A percentile compares a stretch with the other conserved stretches of the same genome.
phyloP scores from a whole-genome alignment of 2,329 filamentous ascomycete genomes.

The Aureobasidium pullulans region DNA sequence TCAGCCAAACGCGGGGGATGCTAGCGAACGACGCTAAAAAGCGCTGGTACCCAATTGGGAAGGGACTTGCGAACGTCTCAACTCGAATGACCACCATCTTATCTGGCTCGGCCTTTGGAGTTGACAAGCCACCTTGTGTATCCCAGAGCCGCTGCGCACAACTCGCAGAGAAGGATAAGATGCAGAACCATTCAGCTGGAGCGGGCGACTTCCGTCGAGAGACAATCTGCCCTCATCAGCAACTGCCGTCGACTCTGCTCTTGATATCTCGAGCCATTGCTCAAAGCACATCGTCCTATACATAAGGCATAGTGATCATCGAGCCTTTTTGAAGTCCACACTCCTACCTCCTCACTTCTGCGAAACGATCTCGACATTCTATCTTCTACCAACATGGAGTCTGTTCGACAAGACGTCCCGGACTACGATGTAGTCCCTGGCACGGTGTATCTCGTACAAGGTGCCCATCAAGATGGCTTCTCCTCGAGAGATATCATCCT shows the following conservation, averaged over 20 bases:
- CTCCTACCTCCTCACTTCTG: not conserved
- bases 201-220: not conserved
- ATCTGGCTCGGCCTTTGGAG: not conserved
- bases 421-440: slow-evolving; percentile 16
- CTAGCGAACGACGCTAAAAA: not conserved
- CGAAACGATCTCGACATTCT: not conserved
- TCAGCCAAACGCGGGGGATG: not conserved
- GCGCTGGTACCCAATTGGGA: not conserved
- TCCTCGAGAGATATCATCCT: slow-evolving; percentile 16
- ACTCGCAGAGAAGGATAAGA: not conserved
- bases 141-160: not conserved
- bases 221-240: not conserved
- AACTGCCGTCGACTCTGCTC: not conserved
- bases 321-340: not conserved
- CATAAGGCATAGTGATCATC: not conserved
- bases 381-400: slow-evolving; percentile 1
- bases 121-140: not conserved
- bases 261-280: not conserved
- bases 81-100: not conserved
- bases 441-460: slow-evolving; percentile 15
- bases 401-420: not conserved
- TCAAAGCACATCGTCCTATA: not conserved
- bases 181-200: not conserved
- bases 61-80: not conserved
- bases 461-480: not conserved